Base-by-base conservation (phyloP, 2,329 filamentous ascomycete species). In the Colletotrichum navitas region DNA sequence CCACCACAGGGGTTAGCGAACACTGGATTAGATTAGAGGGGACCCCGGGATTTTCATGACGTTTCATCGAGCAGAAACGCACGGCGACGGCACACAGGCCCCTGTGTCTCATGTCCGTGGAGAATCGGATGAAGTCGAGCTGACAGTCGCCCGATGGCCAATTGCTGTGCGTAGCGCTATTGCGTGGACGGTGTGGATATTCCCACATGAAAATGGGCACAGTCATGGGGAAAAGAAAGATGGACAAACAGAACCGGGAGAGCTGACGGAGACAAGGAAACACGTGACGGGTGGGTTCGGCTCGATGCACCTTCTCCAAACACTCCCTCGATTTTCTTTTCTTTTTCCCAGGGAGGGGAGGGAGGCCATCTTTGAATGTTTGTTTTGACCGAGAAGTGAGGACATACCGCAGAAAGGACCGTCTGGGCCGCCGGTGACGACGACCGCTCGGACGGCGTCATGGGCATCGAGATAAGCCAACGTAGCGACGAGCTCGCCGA, bases 401-500 rank as follows among this genome's bases (percentile, higher is more conserved):
- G 39, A 76, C 79, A 64, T 73, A 82, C 82, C 82, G 54, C 78
- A 82, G 69, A 84, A 83, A 10, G 78, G 77, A 1, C 77, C 78
- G 26, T 75, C 72, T 8, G 72, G 49, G 18, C 72, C 77, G 24
- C 82, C 83, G 12, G 82, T 80, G 45, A 84, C 68, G 36, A 84
- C 77, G 26, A 84, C 78, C 32, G 76, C 82, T 47, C 78, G 77
- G 55, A 84, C 77, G n/a, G 62, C 14, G n/a, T 72, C 66, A 39
- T 63, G 32, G 52, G 70, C 63, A 39, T 74, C 70, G 58, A 74
- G 70, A 14, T 73, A 66, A 39, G 32, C 34, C 36, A 74, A 59
- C 45, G 71, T 74, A 12, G 61, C 73, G 21, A 84, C 76, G 5
- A 88, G 78, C 58, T 87, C 81, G 67, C 77, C 75, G 73, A 88